Evolutionary conservation across 1,284 basidiomycete species (phyloP).

Genomic region (Mrakiaceae sp.): DNA sequence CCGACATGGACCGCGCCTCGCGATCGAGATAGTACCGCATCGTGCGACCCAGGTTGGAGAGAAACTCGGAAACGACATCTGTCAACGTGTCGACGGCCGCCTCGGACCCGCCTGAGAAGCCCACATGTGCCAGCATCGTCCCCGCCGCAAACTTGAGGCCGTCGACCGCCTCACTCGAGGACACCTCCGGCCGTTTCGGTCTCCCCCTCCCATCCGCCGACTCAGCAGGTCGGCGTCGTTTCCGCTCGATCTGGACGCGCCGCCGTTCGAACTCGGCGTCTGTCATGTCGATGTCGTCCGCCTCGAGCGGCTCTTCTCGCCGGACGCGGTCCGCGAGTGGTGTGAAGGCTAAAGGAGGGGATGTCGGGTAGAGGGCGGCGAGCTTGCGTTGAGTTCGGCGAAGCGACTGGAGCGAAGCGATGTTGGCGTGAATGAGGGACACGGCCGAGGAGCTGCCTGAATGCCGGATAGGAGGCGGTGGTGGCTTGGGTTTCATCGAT

Average conservation of each 20-base stretch:
- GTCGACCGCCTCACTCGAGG: slow-evolving; percentile 28
- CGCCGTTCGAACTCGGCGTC: not conserved
- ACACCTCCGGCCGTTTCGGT: slow-evolving; percentile 23
- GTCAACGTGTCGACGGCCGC: slow-evolving; percentile 69
- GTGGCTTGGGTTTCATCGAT: not conserved
- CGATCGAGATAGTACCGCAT: slow-evolving; percentile 71
- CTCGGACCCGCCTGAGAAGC: slow-evolving; percentile 55
- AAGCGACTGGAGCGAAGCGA: slow-evolving; percentile 55
- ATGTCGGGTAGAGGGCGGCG: slow-evolving; percentile 41
- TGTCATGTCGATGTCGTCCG: slow-evolving; percentile 21
- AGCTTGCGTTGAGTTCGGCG: slow-evolving; percentile 59
- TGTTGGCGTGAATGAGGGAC: slow-evolving; percentile 46
- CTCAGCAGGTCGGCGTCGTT: not conserved
- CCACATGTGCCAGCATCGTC: slow-evolving; percentile 70
- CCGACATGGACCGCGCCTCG: slow-evolving; percentile 61
- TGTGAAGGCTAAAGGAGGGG: slow-evolving; percentile 13
- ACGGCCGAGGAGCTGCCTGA: not conserved
- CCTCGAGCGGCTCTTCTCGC: slow-evolving; percentile 20
- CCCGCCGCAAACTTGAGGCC: slow-evolving; percentile 32
- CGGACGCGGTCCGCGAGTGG: not conserved
- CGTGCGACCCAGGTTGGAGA: slow-evolving; percentile 75
- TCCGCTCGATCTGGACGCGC: slow-evolving; percentile 4
- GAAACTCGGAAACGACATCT: slow-evolving; percentile 65
- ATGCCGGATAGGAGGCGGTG: not conserved
- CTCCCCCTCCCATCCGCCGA: slow-evolving; percentile 19